phyloP scores from a whole-genome alignment of 1,284 basidiomycete genomes.

The Albatrellus sp. region DNA sequence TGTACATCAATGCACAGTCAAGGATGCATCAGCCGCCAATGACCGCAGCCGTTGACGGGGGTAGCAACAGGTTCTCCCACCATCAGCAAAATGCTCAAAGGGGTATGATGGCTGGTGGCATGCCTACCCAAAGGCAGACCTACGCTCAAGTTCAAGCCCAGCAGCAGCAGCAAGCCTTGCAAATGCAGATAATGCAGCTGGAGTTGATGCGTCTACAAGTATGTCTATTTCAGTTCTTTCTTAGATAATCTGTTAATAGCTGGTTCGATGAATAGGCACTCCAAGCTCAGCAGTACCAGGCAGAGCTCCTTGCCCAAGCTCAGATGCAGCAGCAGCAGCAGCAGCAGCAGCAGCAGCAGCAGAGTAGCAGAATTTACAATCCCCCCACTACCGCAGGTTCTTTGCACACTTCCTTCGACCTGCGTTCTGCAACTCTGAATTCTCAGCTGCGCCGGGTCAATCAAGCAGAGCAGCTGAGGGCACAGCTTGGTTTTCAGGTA shows the following conservation, averaged over 20 bases:
- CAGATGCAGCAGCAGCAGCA: conserved; percentile 19
- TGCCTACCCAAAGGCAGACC: conserved; percentile 32
- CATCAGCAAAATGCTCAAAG: conserved; percentile 36
- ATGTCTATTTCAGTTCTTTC: conserved; percentile 15
- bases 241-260: conserved; percentile 6
- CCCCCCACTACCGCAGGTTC: conserved; percentile 62
- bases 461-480: conserved; percentile 50
- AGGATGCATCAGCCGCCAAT: conserved; percentile 37
- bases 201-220: conserved; percentile 73
- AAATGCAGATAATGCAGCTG: conserved; percentile 73
- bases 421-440: conserved; percentile 36
- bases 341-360: conserved; percentile 15
- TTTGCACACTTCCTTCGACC: conserved; percentile 47
- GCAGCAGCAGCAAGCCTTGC: conserved; percentile 44
- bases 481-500: conserved; percentile 40
- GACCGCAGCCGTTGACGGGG: conserved; percentile 59
- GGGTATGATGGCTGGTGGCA: conserved; percentile 22
- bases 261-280: conserved; percentile 21
- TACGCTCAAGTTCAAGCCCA: conserved; percentile 28
- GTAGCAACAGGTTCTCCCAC: conserved; percentile 47
- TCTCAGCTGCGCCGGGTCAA: conserved; percentile 49
- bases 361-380: conserved; percentile 32
- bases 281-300: conserved; percentile 51
- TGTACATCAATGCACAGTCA: conserved; percentile 23
- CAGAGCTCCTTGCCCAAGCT: conserved; percentile 36